phyloP scores from a whole-genome alignment of 2,329 filamentous ascomycete species.

The Orbilia javanica region DNA sequence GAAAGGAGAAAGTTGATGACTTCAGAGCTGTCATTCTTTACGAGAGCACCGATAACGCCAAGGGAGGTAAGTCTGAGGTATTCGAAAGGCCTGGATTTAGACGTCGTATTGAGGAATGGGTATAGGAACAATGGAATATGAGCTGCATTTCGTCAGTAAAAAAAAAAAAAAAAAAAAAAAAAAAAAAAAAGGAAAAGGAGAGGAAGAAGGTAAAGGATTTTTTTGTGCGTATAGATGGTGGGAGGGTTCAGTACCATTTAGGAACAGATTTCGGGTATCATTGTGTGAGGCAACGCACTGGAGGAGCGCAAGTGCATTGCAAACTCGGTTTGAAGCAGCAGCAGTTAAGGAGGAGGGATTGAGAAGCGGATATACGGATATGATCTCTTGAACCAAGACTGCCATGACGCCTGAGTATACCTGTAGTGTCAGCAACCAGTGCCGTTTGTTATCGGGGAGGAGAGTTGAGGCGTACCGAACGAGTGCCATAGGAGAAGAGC shows the following conservation, averaged over 20 bases:
- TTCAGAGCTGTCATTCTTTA: slow-evolving; percentile 98
- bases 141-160: slow-evolving; percentile 69
- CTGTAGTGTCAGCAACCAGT: not conserved
- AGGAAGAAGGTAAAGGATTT: too few relatives aligned
- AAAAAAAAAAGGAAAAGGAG: too few relatives aligned
- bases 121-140: slow-evolving; percentile 98
- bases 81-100: slow-evolving; percentile 96
- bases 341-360: slow-evolving; percentile 97
- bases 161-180: too few relatives aligned
- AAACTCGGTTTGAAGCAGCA: slow-evolving; percentile 96
- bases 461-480: slow-evolving; percentile 77
- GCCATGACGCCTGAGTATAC: slow-evolving; percentile 87
- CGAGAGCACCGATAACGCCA: slow-evolving; percentile 94
- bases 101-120: slow-evolving; percentile 97
- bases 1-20: slow-evolving; percentile 99
- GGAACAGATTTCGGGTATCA: slow-evolving; percentile 91
- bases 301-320: slow-evolving; percentile 93
- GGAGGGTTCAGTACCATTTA: slow-evolving; percentile 76
- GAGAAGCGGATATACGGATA: slow-evolving; percentile 95
- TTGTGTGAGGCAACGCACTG: slow-evolving; percentile 98
- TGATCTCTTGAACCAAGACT: slow-evolving; percentile 95
- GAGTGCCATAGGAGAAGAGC: slow-evolving; percentile 98
- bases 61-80: slow-evolving; percentile 95
- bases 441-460: not conserved
- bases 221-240: not conserved